Percentiles rank a stretch among this genome's conserved stretches.
phyloP scores from a whole-genome alignment of 2,329 filamentous ascomycete genomes.

The Fusarium chlamydosporum region DNA sequence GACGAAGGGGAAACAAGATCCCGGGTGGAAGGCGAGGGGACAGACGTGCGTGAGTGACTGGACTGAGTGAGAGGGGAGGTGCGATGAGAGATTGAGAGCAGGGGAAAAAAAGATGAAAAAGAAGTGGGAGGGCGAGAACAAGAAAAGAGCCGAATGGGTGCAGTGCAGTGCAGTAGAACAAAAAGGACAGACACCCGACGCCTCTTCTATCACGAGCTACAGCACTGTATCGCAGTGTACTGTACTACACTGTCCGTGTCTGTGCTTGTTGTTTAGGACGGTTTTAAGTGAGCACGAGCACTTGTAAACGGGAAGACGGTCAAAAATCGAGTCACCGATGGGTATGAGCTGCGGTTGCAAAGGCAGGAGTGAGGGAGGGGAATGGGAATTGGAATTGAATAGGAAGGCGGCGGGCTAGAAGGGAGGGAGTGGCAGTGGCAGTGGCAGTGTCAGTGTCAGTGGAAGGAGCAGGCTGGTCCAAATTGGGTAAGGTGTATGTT shows the following conservation, averaged over 20 bases:
- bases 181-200: constrained; percentile 29
- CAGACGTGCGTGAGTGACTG: constrained; percentile 14
- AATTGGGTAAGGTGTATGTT: constrained; percentile 33
- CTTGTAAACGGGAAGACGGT: constrained; percentile 20
- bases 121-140: constrained; percentile 40
- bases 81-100: constrained; percentile 19
- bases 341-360: constrained; percentile 8
- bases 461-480: constrained; percentile 4
- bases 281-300: constrained; percentile 27
- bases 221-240: constrained; percentile 4
- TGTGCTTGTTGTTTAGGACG: constrained; percentile 5
- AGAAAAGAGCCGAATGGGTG: constrained; percentile 37
- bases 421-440: constrained; percentile 38
- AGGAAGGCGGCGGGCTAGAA: constrained; percentile 9
- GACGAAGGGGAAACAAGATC: constrained; percentile 51
- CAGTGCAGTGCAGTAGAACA: constrained; percentile 19
- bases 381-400: constrained; percentile 28
- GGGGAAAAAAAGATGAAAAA: constrained; percentile 21
- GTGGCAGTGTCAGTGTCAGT: constrained; percentile 29
- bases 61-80: constrained; percentile 25
- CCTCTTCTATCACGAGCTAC: constrained; percentile 27
- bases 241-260: constrained; percentile 14
- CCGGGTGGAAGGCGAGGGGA: constrained; percentile 23
- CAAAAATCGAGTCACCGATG: constrained; percentile 6
- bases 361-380: constrained; percentile 25